Evolutionary conservation across 257 asterid species (phyloP), one percentile per base, ranked within the genome.

Genomic region (Ajuga chamaepitys): DNA sequence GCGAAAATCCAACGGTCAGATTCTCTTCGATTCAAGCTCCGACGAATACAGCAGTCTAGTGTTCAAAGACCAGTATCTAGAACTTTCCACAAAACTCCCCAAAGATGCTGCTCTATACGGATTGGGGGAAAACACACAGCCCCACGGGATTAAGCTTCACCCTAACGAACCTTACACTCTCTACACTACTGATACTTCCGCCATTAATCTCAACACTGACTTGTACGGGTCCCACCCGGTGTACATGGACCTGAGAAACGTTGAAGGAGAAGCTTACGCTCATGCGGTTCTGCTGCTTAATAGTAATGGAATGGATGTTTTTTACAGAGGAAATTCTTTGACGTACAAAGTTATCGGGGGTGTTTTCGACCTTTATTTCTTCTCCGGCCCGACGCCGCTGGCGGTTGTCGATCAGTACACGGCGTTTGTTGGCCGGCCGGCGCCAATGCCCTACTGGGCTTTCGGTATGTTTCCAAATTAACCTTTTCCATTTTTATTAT

Each of bases 371-470:
- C 64, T 90, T 82, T 88, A 82, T 80, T 90, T 94, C 88, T 94
- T 94, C 30, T 62, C 95, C n/a, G 98, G 99, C 0, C 88, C 95
- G 0, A 62, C 91, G 20, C 99, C 99, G n/a, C 59, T 94, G 58
- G 86, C 64, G 8, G 96, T 94, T 34, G 88, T 94, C 56, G 95
- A 94, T 67, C 98, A 94, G 80, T 94, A 94, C 38, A 94, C 98
- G 22, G 48, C 75, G 8, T 72, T 94, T 20, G 75, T 86, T 3
- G 99, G 99, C 54, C 73, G 98, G 26, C 99, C 99, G 9, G 98
- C 98, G 12, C 76, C 99, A 1, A 94, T 94, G 98, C 99, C 99
- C 3, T 94, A 88, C 70, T 94, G 99, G 99, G 78, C 97, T 71
- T 77, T 94, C 57, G 99, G 99, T 94, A 25, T 35, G 88, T 75